A percentile compares a stretch with the other conserved stretches of the same genome.
Conservation (phyloP, 768 basidiomycete species). For the Coprinopsis sp. region DNA sequence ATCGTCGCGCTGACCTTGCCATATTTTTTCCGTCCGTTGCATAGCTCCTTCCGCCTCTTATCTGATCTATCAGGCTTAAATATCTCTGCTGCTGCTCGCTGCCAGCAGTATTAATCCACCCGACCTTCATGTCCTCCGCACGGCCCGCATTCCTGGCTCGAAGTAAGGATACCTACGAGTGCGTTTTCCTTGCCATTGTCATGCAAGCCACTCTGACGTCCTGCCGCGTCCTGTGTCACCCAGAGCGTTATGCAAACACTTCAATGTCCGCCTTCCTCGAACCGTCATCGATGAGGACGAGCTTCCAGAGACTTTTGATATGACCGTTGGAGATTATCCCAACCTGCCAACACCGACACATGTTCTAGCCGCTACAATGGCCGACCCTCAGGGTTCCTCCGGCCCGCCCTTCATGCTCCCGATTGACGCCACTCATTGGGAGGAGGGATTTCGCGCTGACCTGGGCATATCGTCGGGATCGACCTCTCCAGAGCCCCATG, state of each 20-base stretch:
- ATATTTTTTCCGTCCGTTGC: no score
- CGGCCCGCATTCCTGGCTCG: no score
- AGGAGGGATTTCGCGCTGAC: slow-evolving; percentile 30
- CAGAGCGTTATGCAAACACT: slow-evolving; percentile 43
- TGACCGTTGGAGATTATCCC: slow-evolving; percentile 24
- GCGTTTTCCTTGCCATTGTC: slow-evolving; percentile 12
- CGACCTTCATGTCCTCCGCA: no score
- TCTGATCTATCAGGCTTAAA: no score
- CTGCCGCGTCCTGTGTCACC: neutral
- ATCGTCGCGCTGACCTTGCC: no score
- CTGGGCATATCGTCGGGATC: slow-evolving; percentile 30
- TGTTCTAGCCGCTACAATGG: slow-evolving; percentile 42
- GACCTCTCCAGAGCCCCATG: slow-evolving; percentile 27
- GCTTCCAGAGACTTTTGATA: slow-evolving; percentile 41
- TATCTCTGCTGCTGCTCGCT: no score
- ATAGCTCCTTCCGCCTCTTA: no score
- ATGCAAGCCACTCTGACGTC: neutral
- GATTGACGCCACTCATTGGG: slow-evolving; percentile 45
- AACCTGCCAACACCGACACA: slow-evolving; percentile 51
- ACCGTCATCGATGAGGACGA: slow-evolving; percentile 16
- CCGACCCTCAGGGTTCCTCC: slow-evolving; percentile 20
- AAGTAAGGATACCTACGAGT: slow-evolving; percentile 34
- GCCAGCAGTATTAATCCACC: no score
- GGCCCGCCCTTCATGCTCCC: slow-evolving; percentile 44
- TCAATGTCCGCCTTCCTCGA: slow-evolving; percentile 30